These are phyloP conservation scores for Lachancea mirantina DNA, from an alignment of 805 yeast genomes.

Conservation along the genomic window DNA sequence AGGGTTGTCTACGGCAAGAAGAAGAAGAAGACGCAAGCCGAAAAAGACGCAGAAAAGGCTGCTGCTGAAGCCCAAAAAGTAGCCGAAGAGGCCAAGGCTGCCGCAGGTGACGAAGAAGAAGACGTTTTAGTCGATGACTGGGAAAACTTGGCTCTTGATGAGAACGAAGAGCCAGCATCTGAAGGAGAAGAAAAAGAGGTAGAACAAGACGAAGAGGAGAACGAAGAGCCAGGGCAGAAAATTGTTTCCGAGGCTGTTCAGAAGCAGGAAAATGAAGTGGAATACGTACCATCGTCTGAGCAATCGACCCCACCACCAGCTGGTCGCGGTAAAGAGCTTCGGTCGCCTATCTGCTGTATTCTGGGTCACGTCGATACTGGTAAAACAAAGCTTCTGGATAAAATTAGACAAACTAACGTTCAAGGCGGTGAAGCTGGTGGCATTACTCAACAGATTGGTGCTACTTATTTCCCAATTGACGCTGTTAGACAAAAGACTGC, in stretches of 20 bases:
- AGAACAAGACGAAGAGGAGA: conserved; percentile 27
- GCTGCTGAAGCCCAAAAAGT: conserved; percentile 17
- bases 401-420: conserved; percentile 96
- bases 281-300: conserved; percentile 23
- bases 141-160: conserved; percentile 65
- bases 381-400: conserved; percentile 93
- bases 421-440: conserved; percentile 99
- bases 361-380: conserved; percentile 99
- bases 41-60: conserved; percentile 25
- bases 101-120: conserved; percentile 37
- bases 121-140: conserved; percentile 74
- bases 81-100: conserved; percentile 20
- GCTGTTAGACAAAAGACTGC: conserved; percentile 87
- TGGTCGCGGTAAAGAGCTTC: conserved; percentile 49
- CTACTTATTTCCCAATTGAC: conserved; percentile 96
- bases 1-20: conserved; percentile 65
- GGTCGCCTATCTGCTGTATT: conserved; percentile 99
- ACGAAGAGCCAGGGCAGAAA: conserved; percentile 12
- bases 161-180: conserved; percentile 49
- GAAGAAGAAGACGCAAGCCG: conserved; percentile 44
- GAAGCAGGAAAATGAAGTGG: conserved; percentile 23
- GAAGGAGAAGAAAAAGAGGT: conserved; percentile 46
- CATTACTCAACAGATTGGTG: conserved; percentile 99
- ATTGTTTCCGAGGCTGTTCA: conserved; percentile 21
- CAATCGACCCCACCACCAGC: conserved; percentile 26